phyloP scores from a whole-genome alignment of 768 basidiomycete species.

The Boletus rex-veris region DNA sequence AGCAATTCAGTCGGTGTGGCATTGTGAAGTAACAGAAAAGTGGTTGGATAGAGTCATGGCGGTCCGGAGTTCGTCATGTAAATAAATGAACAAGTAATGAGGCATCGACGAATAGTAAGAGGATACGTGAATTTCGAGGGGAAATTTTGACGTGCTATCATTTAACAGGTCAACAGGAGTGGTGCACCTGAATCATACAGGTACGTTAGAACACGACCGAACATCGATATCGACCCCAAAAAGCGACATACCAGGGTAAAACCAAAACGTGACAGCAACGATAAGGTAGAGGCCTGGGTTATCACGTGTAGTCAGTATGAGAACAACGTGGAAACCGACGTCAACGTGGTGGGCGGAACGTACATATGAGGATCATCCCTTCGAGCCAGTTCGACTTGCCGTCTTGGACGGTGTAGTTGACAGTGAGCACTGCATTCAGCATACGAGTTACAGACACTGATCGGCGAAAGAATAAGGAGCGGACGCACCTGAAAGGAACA shows the following conservation, averaged over 20 bases:
- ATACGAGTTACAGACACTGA: background rate
- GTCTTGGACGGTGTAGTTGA: slow-evolving; percentile 82
- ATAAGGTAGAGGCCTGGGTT: slow-evolving; percentile 50
- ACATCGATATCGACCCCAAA: background rate
- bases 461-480: background rate
- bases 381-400: slow-evolving; percentile 94
- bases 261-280: slow-evolving; percentile 53
- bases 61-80: too few relatives aligned
- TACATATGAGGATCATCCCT: slow-evolving; percentile 73
- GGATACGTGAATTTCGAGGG: too few relatives aligned
- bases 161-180: background rate
- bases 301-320: slow-evolving; percentile 1
- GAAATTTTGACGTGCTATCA: background rate
- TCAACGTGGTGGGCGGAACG: slow-evolving; percentile 4
- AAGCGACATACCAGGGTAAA: slow-evolving; percentile 42
- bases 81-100: too few relatives aligned
- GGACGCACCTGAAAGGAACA: slow-evolving; percentile 24
- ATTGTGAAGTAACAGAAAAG: too few relatives aligned
- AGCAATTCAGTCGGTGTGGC: too few relatives aligned
- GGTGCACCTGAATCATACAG: background rate
- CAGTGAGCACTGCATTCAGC: slow-evolving; percentile 62
- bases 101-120: too few relatives aligned
- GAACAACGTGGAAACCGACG: background rate
- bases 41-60: too few relatives aligned
- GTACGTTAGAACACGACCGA: slow-evolving; percentile 1